phyloP scores from a whole-genome alignment of 2,329 filamentous ascomycete species.

The Fusarium sublunatum region DNA sequence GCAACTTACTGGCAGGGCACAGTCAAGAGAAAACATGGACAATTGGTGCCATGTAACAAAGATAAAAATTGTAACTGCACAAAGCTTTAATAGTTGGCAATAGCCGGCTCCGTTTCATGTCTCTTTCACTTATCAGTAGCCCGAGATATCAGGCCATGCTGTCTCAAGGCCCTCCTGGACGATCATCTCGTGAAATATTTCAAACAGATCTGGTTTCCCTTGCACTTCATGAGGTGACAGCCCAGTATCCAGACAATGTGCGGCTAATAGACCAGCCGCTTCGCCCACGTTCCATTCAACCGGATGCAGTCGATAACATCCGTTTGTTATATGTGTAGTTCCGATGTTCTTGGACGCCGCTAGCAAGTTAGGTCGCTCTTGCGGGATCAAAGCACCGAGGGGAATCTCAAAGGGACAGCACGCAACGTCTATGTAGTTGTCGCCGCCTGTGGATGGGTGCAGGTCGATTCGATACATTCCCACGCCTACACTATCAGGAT shows the following conservation, averaged over 20 bases:
- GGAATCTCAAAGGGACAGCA: constrained; percentile 48
- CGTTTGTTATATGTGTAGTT: constrained; percentile 47
- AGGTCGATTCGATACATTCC: constrained; percentile 48
- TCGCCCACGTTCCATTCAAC: constrained; percentile 48
- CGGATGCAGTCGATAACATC: constrained; percentile 46
- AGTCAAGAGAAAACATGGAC: too few relatives aligned
- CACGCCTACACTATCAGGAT: constrained; percentile 44
- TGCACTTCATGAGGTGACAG: constrained; percentile 41
- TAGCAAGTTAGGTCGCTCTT: constrained; percentile 34
- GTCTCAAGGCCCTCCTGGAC: constrained; percentile 33
- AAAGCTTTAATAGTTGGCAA: background rate
- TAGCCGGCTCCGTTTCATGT: too few relatives aligned
- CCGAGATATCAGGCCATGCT: constrained; percentile 32
- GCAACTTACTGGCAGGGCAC: too few relatives aligned
- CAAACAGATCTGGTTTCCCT: constrained; percentile 12
- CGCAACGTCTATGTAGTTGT: constrained; percentile 48
- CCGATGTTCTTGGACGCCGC: constrained; percentile 47
- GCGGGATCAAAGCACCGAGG: constrained; percentile 39
- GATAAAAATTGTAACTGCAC: too few relatives aligned
- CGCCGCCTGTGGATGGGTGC: constrained; percentile 45
- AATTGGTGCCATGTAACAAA: too few relatives aligned
- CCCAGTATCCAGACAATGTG: constrained; percentile 39
- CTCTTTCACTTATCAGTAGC: constrained; percentile 10
- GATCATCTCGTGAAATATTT: constrained; percentile 14
- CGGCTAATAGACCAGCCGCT: constrained; percentile 41